These are phyloP conservation scores for Ganoderma sinense DNA, from an alignment of 1,284 basidiomycete genomes.

Conservation along the genomic window DNA sequence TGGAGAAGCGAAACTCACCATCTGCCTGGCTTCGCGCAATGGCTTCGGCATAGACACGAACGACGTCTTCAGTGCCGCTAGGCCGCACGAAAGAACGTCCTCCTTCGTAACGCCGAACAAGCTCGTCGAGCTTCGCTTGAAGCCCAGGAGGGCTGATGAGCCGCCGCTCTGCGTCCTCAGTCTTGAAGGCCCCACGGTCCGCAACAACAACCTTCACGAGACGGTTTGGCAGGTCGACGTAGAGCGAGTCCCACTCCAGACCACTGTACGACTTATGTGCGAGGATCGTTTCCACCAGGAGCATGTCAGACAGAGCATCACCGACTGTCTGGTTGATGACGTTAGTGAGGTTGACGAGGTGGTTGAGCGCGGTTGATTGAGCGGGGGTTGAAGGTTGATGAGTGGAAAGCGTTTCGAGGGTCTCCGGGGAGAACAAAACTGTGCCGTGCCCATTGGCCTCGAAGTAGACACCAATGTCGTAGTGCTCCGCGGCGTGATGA, in stretches of 20 bases:
- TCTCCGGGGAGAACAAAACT: slow-evolving; percentile 88
- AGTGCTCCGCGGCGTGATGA: slow-evolving; percentile 96
- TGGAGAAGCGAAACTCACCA: slow-evolving; percentile 54
- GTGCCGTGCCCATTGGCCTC: slow-evolving; percentile 99
- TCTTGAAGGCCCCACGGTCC: slow-evolving; percentile 88
- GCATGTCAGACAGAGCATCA: slow-evolving; percentile 96
- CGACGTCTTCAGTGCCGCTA: slow-evolving; percentile 98
- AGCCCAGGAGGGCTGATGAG: slow-evolving; percentile 84
- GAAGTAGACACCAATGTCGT: slow-evolving; percentile 97
- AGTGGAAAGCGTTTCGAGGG: slow-evolving; percentile 65
- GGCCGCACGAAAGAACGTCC: slow-evolving; percentile 96
- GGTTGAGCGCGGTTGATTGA: slow-evolving; percentile 79
- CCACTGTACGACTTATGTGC: slow-evolving; percentile 88
- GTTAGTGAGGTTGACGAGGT: slow-evolving; percentile 80
- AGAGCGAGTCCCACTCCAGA: slow-evolving; percentile 92
- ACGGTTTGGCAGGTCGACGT: slow-evolving; percentile 94
- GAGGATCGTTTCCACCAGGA: slow-evolving; percentile 94
- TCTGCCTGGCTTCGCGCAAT: slow-evolving; percentile 78
- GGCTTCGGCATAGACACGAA: slow-evolving; percentile 98
- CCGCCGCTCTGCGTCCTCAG: slow-evolving; percentile 93
- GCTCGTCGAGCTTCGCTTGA: slow-evolving; percentile 88
- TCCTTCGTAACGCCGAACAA: slow-evolving; percentile 82
- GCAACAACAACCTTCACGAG: slow-evolving; percentile 95
- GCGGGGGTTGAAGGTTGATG: slow-evolving; percentile 83
- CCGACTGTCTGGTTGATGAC: slow-evolving; percentile 99